These are phyloP conservation scores for Pterocarpus santalinus DNA, from an alignment of 306 rosid species.

Conservation along the genomic window DNA sequence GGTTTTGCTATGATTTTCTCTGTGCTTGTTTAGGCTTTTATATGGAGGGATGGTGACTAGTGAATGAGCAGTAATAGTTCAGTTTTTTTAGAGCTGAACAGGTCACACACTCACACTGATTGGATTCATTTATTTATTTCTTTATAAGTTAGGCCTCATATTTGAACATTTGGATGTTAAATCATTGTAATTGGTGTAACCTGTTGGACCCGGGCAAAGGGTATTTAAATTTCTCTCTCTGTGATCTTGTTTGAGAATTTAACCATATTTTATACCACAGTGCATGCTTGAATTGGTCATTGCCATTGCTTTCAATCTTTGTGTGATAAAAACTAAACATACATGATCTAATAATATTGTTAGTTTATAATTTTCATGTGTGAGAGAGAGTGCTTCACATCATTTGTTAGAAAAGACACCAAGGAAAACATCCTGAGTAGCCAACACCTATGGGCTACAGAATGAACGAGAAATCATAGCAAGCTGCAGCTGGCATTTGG, in stretches of 20 bases:
- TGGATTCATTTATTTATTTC: conserved; percentile 56
- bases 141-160: conserved; percentile 41
- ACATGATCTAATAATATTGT: not conserved
- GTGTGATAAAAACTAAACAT: not conserved
- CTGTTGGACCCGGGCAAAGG: conserved; percentile 52
- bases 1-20: conserved; percentile 17
- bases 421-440: not conserved
- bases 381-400: not conserved
- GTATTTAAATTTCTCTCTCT: conserved; percentile 40
- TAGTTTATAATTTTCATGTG: not conserved
- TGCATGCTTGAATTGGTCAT: conserved; percentile 46
- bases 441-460: not conserved
- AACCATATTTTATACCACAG: not conserved
- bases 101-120: conserved; percentile 50
- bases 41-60: not conserved
- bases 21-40: conserved; percentile 27
- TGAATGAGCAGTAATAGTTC: not conserved
- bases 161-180: conserved; percentile 48
- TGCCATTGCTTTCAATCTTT: not conserved
- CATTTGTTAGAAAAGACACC: conserved; percentile 2
- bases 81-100: conserved; percentile 40
- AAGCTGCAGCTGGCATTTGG: not conserved
- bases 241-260: conserved; percentile 2
- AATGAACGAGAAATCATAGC: not conserved
- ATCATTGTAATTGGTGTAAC: conserved; percentile 28